Base-by-base conservation (phyloP, 2,329 filamentous ascomycete species). In the Colletotrichum liriopes region DNA sequence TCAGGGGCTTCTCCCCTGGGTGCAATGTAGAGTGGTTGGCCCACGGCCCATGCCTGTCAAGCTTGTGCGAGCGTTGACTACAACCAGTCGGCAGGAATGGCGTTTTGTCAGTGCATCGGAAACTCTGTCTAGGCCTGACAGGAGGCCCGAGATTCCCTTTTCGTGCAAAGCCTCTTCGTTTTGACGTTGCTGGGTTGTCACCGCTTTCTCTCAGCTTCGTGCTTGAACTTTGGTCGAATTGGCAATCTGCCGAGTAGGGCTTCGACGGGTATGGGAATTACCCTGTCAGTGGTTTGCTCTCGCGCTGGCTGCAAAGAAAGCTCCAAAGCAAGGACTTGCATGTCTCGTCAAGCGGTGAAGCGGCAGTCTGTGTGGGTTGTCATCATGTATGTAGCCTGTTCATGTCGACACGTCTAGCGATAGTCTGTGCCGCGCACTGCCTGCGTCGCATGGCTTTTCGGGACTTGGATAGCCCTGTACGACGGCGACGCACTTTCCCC, bases 381-480 rank as follows among this genome's bases (percentile, higher is more conserved):
- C 32, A 63, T n/a, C 26, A 35, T 45, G 20, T 43, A 52, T 35
- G 58, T 37, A 54, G 59, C 58, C 45, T 52, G 58, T 49, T 55
- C 29, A 26, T 54, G 69, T 59, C 52, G 37, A 59, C 65, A 59
- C 32, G 20, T 63, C n/a, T 69, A 35, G 64, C 49, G 43, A 63
- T 47, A 41, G 65, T 65, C 65, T 64, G 69, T 69, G 59, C 64
- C 69, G 67, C 65, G 59, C 59, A 72, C 65, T 43, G 59, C 45
- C 70, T 61, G 45, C 58, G 58, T 63, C 29, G 69, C 65, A 68
- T 71, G 51, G 58, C 65, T 52, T 58, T 49, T 45, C 65, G 65
- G 70, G 54, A 72, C 70, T 70, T 72, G 65, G 70, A 63, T 69
- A 63, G 14, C 65, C 70, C 60, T 69, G 65, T 55, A 45, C 41